Conservation (phyloP, 495 filamentous ascomycete species). For the Penicillium paxilli region DNA sequence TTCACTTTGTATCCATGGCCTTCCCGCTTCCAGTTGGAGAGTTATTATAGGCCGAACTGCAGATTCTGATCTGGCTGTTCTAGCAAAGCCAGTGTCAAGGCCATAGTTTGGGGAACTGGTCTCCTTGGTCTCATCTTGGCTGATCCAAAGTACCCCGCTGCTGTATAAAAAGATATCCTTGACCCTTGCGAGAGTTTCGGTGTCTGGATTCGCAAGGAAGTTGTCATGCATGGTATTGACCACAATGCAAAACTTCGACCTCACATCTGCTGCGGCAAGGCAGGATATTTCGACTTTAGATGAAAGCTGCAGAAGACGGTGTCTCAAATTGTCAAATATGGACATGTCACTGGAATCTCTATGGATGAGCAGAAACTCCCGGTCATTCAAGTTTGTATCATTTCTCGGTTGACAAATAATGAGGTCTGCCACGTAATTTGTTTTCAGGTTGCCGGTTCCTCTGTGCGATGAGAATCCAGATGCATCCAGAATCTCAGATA, state of each 20-base stretch:
- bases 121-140: constrained; percentile 15
- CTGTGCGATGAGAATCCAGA: background rate
- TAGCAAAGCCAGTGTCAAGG: constrained; percentile 25
- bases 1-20: background rate
- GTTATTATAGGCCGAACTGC: constrained; percentile 25
- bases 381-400: background rate
- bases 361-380: constrained; percentile 16
- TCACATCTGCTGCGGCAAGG: constrained; percentile 9
- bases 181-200: constrained; percentile 7
- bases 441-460: background rate
- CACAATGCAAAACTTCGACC: constrained; percentile 25
- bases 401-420: constrained; percentile 1
- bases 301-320: background rate
- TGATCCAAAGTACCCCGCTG: constrained; percentile 30
- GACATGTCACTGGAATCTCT: background rate
- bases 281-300: constrained; percentile 2
- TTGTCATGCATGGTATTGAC: constrained; percentile 13
- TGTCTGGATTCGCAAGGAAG: constrained; percentile 1
- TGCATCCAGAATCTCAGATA: background rate
- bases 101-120: constrained; percentile 21
- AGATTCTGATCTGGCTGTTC: constrained; percentile 34
- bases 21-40: constrained; percentile 23
- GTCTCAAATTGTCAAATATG: background rate
- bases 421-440: background rate
- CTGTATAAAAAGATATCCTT: constrained; percentile 24